A percentile compares a stretch with the other conserved stretches of the same genome.
These are phyloP conservation scores for Saccharum spontaneum DNA, from an alignment of 176 grass and related monocot genomes.

Conservation along the genomic window DNA sequence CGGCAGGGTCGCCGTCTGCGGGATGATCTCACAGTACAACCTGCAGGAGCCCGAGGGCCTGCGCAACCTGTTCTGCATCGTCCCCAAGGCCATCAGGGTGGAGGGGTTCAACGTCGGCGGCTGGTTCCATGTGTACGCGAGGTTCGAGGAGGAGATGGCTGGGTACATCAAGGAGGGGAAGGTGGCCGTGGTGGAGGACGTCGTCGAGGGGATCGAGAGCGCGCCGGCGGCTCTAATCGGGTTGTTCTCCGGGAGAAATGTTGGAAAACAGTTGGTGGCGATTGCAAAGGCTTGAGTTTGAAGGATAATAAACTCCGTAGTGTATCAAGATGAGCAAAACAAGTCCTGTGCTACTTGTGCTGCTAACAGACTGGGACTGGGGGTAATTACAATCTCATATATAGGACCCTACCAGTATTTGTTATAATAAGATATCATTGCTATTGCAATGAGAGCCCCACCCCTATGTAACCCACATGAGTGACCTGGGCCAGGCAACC, in stretches of 20 bases:
- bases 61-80: conserved; percentile 31
- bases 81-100: conserved; percentile 22
- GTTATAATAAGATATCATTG: too few relatives aligned
- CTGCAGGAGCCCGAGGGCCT: conserved; percentile 30
- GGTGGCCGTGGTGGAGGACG: conserved; percentile 45
- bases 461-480: too few relatives aligned
- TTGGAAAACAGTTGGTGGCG: conserved; percentile 44
- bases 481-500: too few relatives aligned
- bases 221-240: conserved; percentile 48
- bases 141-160: conserved; percentile 42
- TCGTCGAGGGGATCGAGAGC: conserved; percentile 49
- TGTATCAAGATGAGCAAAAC: too few relatives aligned
- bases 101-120: conserved; percentile 33
- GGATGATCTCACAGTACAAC: conserved; percentile 71
- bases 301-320: too few relatives aligned
- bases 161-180: conserved; percentile 32
- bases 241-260: conserved; percentile 50
- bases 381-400: too few relatives aligned
- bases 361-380: too few relatives aligned
- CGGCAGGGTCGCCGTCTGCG: conserved; percentile 30
- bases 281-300: too few relatives aligned
- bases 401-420: too few relatives aligned
- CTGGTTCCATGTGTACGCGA: conserved; percentile 28
- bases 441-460: too few relatives aligned
- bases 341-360: too few relatives aligned